Evolutionary conservation across 2,329 filamentous ascomycete genomes (phyloP).

Genomic region (Cladosporium colombiae): DNA sequence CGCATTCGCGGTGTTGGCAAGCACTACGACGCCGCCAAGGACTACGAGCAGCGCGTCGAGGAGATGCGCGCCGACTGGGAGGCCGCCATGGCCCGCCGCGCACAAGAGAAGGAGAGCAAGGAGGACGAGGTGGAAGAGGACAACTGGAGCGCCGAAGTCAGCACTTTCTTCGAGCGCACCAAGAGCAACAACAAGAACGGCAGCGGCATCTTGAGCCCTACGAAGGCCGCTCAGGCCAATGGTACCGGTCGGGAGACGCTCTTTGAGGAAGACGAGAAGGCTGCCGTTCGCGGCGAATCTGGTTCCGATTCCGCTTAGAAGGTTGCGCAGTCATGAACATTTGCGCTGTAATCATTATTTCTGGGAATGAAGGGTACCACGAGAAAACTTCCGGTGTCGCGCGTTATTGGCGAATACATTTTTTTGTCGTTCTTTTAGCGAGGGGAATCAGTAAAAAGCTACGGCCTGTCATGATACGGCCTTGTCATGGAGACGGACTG

Average conservation of each 20-base stretch:
- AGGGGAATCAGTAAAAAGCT: neutral
- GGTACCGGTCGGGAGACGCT: conserved; percentile 11
- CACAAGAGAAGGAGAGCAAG: conserved; percentile 50
- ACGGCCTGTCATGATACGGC: neutral
- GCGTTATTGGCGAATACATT: neutral
- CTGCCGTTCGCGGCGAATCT: conserved; percentile 7
- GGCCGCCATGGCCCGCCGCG: conserved; percentile 57
- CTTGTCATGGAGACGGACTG: neutral
- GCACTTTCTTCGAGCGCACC: conserved; percentile 57
- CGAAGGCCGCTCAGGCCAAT: conserved; percentile 8
- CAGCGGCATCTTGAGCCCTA: conserved; percentile 14
- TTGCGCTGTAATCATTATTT: neutral
- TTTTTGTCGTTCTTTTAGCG: neutral
- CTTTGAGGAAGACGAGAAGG: conserved; percentile 17
- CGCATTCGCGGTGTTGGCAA: conserved; percentile 75
- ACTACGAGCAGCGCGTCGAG: conserved; percentile 76
- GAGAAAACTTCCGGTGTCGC: neutral
- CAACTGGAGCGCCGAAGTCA: conserved; percentile 52
- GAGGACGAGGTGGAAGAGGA: conserved; percentile 44
- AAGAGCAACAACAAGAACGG: conserved; percentile 39
- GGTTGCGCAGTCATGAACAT: neutral
- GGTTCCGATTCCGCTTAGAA: conserved; percentile 14
- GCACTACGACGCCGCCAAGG: conserved; percentile 77
- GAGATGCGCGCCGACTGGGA: conserved; percentile 68
- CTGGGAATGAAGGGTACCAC: neutral